A percentile compares a stretch with the other conserved stretches of the same genome.
Evolutionary conservation across 306 rosid genomes (phyloP).

Genomic region (Quercus mongolica): DNA sequence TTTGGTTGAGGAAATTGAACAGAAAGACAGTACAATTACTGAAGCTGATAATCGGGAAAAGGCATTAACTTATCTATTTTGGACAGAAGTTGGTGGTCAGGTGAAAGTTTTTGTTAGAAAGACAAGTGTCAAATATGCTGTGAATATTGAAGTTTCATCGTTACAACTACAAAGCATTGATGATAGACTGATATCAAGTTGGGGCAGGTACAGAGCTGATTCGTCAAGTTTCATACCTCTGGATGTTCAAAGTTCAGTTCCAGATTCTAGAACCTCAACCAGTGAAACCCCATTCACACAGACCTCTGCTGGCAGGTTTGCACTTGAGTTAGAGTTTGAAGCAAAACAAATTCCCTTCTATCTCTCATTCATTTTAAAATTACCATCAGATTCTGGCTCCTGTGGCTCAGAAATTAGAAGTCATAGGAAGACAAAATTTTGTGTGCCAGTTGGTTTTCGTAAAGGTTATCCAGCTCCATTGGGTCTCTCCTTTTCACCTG

Average conservation of each 20-base stretch:
- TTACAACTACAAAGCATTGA: conserved; percentile 25
- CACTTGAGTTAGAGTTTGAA: conserved; percentile 63
- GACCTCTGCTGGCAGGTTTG: conserved; percentile 36
- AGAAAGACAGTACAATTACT: conserved; percentile 18
- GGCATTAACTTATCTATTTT: conserved; percentile 55
- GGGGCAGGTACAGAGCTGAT: conserved; percentile 69
- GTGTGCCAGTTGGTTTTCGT: conserved; percentile 76
- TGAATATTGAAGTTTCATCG: conserved; percentile 54
- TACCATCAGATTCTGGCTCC: conserved; percentile 21
- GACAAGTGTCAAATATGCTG: conserved; percentile 40
- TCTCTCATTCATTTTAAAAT: conserved; percentile 62
- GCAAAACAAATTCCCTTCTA: conserved; percentile 62
- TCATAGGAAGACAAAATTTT: conserved; percentile 65
- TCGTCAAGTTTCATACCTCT: conserved; percentile 34
- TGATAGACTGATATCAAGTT: conserved; percentile 43
- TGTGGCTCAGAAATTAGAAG: conserved; percentile 53
- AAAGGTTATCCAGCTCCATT: conserved; percentile 59
- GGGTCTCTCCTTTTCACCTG: conserved; percentile 62
- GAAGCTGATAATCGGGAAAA: conserved; percentile 32
- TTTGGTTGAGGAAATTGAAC: conserved; percentile 40
- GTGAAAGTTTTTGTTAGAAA: conserved; percentile 65
- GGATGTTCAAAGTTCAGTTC: conserved; percentile 24
- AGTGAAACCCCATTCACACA: conserved; percentile 32
- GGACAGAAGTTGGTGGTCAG: conserved; percentile 68
- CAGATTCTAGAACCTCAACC: conserved; percentile 26